Base-by-base conservation (phyloP, 371 early-diverging fungal species). In the Mortierella sp. region DNA sequence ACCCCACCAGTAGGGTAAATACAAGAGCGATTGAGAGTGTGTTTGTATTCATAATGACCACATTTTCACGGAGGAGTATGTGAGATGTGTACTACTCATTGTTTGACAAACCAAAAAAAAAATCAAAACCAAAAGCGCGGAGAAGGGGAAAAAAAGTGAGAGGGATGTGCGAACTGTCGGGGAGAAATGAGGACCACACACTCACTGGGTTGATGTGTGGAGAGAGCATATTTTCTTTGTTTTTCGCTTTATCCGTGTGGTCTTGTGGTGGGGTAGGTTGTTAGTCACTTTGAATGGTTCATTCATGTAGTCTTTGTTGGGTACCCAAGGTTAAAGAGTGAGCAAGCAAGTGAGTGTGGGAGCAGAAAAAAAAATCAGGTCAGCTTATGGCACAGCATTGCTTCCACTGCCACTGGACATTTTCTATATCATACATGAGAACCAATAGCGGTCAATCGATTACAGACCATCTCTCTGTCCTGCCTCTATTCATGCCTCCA, bases 291-390 rank as follows among this genome's bases (percentile, higher is more conserved):
- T 38, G 68, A 16, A 3, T 50, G 65, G 21, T 21, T 38, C 8
- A 19, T 8, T 65, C 65, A 38, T 65, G 65, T 68, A 68, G 68
- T 68, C 68, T 68, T 68, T 68, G 68, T 68, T 68, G 68, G 68
- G 68, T 68, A 68, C 44, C 21, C 21, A 16, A 63, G 19, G 19
- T 7, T 16, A 9, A n/a, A 55, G 31, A 11, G 28, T 21, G 54
- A 19, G 60, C 14, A 14, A 14, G 31, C 11, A 19, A 26, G 57
- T 57, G 31, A 28, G 44, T 68, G 42, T 42, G 44, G 24, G 68
- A 68, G 44, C 8, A 34, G 38, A 68, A 68, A 9, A 14, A 34
- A 19, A 63, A 2, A 68, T 68, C 68, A 65, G 34, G 65, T 65
- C 38, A 65, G 65, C 42, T 34, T 38, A 65, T 65, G 65, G 65